Evolutionary conservation across 139 green algal genomes (phyloP), one percentile per base, ranked within the genome.

Genomic region (Chlamydomonas sphaeroides): DNA sequence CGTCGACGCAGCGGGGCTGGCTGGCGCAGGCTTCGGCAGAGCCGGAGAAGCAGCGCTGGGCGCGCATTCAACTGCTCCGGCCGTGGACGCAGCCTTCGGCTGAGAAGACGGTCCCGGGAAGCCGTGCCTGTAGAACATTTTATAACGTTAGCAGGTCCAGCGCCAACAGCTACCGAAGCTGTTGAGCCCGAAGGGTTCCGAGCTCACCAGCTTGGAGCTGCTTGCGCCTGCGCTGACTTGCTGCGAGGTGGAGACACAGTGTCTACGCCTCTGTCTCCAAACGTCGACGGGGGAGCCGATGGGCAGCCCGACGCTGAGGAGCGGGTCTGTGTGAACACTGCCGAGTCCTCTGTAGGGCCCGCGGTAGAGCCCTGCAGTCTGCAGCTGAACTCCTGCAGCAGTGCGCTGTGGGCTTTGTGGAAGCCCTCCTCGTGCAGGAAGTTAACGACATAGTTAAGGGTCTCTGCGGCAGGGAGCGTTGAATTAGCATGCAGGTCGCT

Each of bases 401-500:
- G 76, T 4, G 68, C 67, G 61, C 86, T 84, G 42, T 93, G 88
- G 42, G 90, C 86, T 18, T 89, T 88, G 26, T 89, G 88, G 39
- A 95, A 92, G 17, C 92, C 92, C 63, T 94, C 76, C 4, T 78
- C 71, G 28, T 91, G 88, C 32, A 94, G 75, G 42, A 93, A 94
- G 51, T 74, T 76, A 41, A 84, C 77, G 4, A 84, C 77, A 48
- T 66, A 84, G 59, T 84, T 84, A 25, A 84, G 36, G 0, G 77
- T 84, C 65, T 84, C 77, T 53, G 45, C 45, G 14, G n/a, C n/a
- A n/a, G n/a, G n/a, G n/a, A n/a, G n/a, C n/a, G n/a, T n/a, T n/a
- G n/a, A n/a, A n/a, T n/a, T n/a, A n/a, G n/a, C n/a, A n/a, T n/a
- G n/a, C n/a, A n/a, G n/a, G n/a, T n/a, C n/a, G n/a, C n/a, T n/a